phyloP scores from a whole-genome alignment of 2,329 filamentous ascomycete genomes.

The Alternaria ethzedia region DNA sequence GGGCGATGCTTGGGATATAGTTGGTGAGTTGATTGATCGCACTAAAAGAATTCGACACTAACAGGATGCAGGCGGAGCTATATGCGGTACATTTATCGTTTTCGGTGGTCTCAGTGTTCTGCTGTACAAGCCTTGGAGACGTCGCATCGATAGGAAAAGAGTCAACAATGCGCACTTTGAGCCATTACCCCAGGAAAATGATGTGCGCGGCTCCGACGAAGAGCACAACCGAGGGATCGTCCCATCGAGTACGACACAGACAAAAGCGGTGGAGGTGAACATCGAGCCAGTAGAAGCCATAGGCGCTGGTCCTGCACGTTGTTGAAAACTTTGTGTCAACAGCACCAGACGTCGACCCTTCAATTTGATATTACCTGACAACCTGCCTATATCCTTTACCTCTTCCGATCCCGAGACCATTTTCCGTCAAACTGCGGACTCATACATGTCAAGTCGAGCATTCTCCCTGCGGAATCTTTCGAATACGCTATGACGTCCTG shows the following conservation, averaged over 20 bases:
- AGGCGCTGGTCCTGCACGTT: constrained; percentile 16
- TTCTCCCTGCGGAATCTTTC: background rate
- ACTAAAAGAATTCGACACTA: background rate
- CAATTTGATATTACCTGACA: background rate
- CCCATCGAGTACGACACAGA: background rate
- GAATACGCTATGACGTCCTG: background rate
- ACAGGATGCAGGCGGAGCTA: constrained; percentile 63
- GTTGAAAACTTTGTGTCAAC: background rate
- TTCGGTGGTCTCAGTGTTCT: constrained; percentile 76
- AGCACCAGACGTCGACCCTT: background rate
- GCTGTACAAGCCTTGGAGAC: constrained; percentile 80
- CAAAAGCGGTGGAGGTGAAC: constrained; percentile 19
- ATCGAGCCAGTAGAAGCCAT: constrained; percentile 25
- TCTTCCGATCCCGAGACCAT: background rate
- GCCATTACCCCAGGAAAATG: constrained; percentile 26
- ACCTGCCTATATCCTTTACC: background rate
- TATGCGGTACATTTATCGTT: constrained; percentile 83
- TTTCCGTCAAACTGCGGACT: constrained; percentile 1
- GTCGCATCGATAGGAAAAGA: constrained; percentile 57
- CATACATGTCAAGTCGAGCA: background rate
- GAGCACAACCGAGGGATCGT: constrained; percentile 8
- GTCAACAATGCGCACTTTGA: constrained; percentile 35
- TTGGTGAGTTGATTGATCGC: constrained; percentile 29
- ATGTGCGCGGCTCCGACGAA: constrained; percentile 2
- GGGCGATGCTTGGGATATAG: constrained; percentile 46